phyloP scores from a whole-genome alignment of 768 basidiomycete genomes.

The Pilatotrama ljubarskyi region DNA sequence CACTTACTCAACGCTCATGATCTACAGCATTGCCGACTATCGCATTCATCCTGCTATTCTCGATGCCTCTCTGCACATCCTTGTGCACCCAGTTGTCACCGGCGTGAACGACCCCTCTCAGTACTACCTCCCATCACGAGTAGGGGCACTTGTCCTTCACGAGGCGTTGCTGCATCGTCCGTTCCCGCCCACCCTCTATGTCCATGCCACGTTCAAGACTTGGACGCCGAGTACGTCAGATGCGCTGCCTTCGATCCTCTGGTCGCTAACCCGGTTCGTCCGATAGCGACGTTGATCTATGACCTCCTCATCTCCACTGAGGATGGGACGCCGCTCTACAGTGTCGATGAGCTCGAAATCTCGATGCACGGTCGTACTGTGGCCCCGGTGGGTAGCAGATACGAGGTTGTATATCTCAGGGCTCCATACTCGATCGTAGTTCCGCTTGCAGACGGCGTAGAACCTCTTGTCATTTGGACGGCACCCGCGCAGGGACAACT shows the following conservation, averaged over 20 bases:
- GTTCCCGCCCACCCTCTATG: too few species aligned
- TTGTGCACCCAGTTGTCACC: constrained; percentile 34
- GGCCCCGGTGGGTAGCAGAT: constrained; percentile 20
- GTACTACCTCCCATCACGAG: constrained; percentile 36
- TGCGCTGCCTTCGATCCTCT: neutral
- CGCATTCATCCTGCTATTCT: constrained; percentile 39
- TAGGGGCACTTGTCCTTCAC: too few species aligned
- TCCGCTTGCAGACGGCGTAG: too few species aligned
- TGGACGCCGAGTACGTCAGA: constrained; percentile 34
- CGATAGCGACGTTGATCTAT: constrained; percentile 28
- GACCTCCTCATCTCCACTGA: constrained; percentile 31
- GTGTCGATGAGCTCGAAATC: constrained; percentile 20
- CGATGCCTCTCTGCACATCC: constrained; percentile 38
- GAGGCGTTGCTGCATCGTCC: too few species aligned
- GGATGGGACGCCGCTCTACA: constrained; percentile 28
- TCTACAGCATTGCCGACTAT: constrained; percentile 29
- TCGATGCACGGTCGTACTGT: constrained; percentile 15
- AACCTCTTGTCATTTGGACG: too few species aligned
- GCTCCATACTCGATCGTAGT: constrained; percentile 3
- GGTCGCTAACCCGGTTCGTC: neutral
- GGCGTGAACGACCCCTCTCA: constrained; percentile 30
- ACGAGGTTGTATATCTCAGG: constrained; percentile 23
- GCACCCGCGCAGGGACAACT: too few species aligned
- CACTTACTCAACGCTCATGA: too few species aligned
- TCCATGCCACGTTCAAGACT: constrained; percentile 23